Evolutionary conservation across 805 yeast genomes (phyloP).

Genomic region (Ogataea philodendri): DNA sequence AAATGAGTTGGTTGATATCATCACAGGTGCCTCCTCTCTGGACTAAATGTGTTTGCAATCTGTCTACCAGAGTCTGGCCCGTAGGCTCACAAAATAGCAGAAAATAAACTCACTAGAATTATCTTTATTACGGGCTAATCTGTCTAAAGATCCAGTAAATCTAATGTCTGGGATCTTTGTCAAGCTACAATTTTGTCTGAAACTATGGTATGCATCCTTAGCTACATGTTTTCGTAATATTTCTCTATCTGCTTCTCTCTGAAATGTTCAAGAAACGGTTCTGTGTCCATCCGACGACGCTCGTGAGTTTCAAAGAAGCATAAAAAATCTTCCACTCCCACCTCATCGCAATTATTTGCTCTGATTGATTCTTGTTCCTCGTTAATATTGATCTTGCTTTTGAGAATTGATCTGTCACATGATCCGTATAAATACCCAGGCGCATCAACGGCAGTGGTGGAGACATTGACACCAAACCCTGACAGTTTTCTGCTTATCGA

Average conservation of each 20-base stretch:
- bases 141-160: no score
- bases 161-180: no score
- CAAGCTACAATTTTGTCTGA: no score
- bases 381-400: conserved; percentile 34
- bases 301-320: conserved; percentile 38
- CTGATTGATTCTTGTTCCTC: conserved; percentile 36
- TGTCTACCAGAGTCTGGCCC: no score
- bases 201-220: no score
- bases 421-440: background rate
- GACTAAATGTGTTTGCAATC: no score
- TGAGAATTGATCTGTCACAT: conserved; percentile 37
- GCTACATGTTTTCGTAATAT: conserved; percentile 30
- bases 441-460: conserved; percentile 3
- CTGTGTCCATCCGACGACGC: conserved; percentile 34
- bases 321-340: conserved; percentile 37
- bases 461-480: conserved; percentile 10
- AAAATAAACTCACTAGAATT: no score
- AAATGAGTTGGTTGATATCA: conserved; percentile 98
- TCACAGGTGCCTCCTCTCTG: conserved; percentile 99
- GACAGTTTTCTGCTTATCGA: conserved; percentile 21
- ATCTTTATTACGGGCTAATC: no score
- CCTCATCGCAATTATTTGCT: conserved; percentile 39
- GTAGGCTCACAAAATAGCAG: no score
- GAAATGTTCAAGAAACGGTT: conserved; percentile 31
- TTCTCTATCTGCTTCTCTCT: conserved; percentile 40